phyloP scores from a whole-genome alignment of 805 yeast species.

The Wickerhamiella occidentalis region DNA sequence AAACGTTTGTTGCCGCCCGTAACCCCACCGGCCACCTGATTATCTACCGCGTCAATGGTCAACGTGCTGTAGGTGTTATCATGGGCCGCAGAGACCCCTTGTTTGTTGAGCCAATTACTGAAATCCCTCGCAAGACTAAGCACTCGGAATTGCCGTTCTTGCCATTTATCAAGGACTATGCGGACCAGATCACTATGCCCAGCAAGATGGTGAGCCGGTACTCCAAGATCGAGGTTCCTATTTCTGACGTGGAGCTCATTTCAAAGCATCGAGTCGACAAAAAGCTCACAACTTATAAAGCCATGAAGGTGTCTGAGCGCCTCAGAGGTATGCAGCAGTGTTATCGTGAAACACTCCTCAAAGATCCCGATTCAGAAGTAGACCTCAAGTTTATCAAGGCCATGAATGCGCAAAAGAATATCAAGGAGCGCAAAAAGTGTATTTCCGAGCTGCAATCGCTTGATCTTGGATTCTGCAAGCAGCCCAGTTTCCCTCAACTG shows the following conservation, averaged over 20 bases:
- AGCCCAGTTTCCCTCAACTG: neutral
- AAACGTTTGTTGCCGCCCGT: slow-evolving; percentile 3
- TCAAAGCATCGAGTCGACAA: slow-evolving; percentile 1
- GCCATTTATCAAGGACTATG: slow-evolving; percentile 2
- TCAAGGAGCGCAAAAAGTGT: slow-evolving; percentile 3
- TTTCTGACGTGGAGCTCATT: slow-evolving; percentile 5
- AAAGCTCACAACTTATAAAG: neutral
- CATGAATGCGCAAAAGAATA: slow-evolving; percentile 2
- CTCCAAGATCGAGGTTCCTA: neutral
- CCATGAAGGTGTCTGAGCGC: neutral
- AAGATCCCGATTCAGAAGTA: slow-evolving; percentile 1
- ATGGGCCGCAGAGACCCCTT: slow-evolving; percentile 6
- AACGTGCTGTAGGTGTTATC: slow-evolving; percentile 5
- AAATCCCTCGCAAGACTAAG: neutral
- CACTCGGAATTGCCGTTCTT: neutral
- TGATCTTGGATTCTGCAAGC: neutral
- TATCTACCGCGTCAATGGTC: slow-evolving; percentile 4
- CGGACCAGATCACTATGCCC: neutral
- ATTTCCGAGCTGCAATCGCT: slow-evolving; percentile 2
- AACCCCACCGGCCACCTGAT: neutral
- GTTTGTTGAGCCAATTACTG: slow-evolving; percentile 5
- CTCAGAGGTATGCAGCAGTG: neutral
- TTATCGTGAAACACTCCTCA: neutral
- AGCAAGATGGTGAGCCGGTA: neutral
- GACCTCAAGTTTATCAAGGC: slow-evolving; percentile 1